These are phyloP conservation scores for Podospora appendiculata DNA, from an alignment of 495 filamentous ascomycete genomes.

Conservation along the genomic window DNA sequence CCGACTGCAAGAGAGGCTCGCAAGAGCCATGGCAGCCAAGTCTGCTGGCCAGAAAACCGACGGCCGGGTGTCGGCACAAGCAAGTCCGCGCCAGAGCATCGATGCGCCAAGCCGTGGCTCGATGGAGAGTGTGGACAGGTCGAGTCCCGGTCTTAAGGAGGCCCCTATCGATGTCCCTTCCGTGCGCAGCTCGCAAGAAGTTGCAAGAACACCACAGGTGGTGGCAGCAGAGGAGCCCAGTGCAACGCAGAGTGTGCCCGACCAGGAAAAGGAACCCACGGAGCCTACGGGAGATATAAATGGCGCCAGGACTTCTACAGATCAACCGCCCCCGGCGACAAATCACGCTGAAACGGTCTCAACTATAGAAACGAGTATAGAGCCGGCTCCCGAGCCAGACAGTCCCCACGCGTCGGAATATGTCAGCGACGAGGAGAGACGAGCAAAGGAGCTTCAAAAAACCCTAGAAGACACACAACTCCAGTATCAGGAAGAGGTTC, in stretches of 20 bases:
- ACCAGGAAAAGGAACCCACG: not conserved
- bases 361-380: not conserved
- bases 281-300: not conserved
- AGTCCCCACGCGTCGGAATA: not conserved
- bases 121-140: slow-evolving; percentile 15
- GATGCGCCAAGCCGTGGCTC: slow-evolving; percentile 22
- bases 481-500: slow-evolving; percentile 70
- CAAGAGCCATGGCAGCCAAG: slow-evolving; percentile 49
- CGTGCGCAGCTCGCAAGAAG: slow-evolving; percentile 14
- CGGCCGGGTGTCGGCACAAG: slow-evolving; percentile 16
- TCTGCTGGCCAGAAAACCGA: slow-evolving; percentile 10
- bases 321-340: slow-evolving; percentile 1
- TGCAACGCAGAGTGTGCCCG: not conserved
- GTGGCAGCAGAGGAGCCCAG: not conserved
- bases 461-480: slow-evolving; percentile 53
- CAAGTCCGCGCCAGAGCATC: slow-evolving; percentile 26
- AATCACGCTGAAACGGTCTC: not conserved
- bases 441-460: slow-evolving; percentile 33
- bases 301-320: not conserved
- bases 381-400: not conserved
- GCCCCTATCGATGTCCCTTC: slow-evolving; percentile 4
- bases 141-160: slow-evolving; percentile 11
- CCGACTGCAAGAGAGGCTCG: slow-evolving; percentile 78
- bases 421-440: slow-evolving; percentile 1
- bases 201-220: slow-evolving; percentile 11